Percentiles rank a stretch among this genome's conserved stretches.
Evolutionary conservation across 1,284 basidiomycete genomes (phyloP).

Genomic region (Cryptococcus sp.): DNA sequence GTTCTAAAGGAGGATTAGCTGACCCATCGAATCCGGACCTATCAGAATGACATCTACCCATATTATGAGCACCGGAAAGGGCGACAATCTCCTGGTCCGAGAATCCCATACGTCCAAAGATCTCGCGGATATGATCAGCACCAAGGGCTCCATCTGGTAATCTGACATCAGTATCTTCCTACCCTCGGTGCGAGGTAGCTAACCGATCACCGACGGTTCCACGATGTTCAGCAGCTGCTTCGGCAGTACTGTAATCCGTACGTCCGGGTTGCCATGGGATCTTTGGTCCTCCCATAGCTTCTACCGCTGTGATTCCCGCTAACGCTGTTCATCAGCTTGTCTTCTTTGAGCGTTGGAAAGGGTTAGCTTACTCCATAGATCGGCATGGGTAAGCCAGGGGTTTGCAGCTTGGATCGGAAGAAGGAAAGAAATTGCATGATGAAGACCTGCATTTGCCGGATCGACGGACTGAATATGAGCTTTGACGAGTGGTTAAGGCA

Average conservation of each 20-base stretch:
- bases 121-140: constrained; percentile 51
- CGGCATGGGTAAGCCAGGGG: constrained; percentile 53
- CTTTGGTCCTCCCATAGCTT: constrained; percentile 52
- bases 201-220: constrained; percentile 45
- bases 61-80: constrained; percentile 54
- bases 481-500: neutral
- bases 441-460: constrained; percentile 50
- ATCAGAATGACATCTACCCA: constrained; percentile 53
- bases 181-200: constrained; percentile 5
- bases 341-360: neutral
- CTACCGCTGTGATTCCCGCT: constrained; percentile 52
- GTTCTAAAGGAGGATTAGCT: constrained; percentile 3
- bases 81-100: constrained; percentile 57
- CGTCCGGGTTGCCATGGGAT: constrained; percentile 53
- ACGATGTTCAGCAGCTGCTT: constrained; percentile 41
- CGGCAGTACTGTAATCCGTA: constrained; percentile 49
- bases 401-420: constrained; percentile 53
- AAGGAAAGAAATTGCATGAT: constrained; percentile 53
- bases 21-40: constrained; percentile 51
- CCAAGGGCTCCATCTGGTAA: constrained; percentile 53
- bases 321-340: constrained; percentile 23
- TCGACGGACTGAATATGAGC: constrained; percentile 33
- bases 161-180: constrained; percentile 8
- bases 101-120: constrained; percentile 55
- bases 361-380: constrained; percentile 47